Evolutionary conservation across 192 early-diverging fungal species (phyloP).

Genomic region (Coemansia sp.): DNA sequence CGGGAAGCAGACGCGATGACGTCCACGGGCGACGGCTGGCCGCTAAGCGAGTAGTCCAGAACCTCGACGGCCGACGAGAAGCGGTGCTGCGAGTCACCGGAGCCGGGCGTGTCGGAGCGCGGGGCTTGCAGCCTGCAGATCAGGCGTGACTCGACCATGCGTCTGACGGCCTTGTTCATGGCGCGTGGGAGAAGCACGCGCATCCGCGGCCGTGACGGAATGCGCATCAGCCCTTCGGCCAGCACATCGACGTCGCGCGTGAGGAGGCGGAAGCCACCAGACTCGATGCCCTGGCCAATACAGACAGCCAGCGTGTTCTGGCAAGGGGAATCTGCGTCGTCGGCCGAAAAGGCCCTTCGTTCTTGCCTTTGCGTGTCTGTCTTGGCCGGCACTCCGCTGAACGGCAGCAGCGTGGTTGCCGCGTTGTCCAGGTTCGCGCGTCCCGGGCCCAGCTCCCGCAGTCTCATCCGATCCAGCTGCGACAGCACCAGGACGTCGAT

Average conservation of each 20-base stretch:
- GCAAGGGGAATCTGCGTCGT: not conserved
- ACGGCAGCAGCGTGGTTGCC: conserved; percentile 31
- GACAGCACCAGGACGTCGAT: conserved; percentile 46
- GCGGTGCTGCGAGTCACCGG: not conserved
- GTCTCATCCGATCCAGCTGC: conserved; percentile 41
- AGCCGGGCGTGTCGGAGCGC: not conserved
- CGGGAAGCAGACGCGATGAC: conserved; percentile 29
- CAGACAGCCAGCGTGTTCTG: conserved; percentile 32
- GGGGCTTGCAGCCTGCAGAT: conserved; percentile 15
- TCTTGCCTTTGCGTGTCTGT: not conserved
- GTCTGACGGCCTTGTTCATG: conserved; percentile 19
- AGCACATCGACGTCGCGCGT: conserved; percentile 26
- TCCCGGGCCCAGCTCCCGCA: conserved; percentile 37
- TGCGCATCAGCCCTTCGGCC: conserved; percentile 24
- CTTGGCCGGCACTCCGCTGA: conserved; percentile 23
- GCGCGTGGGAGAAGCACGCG: conserved; percentile 25
- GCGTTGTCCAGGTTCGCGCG: conserved; percentile 49
- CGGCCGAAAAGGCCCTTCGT: not conserved
- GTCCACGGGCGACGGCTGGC: conserved; percentile 22
- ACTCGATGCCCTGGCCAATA: conserved; percentile 42
- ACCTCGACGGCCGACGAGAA: conserved; percentile 13
- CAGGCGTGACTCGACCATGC: conserved; percentile 24
- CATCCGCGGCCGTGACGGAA: conserved; percentile 9
- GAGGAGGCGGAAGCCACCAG: conserved; percentile 33
- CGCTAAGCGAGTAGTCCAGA: conserved; percentile 28